These are phyloP conservation scores for Colletotrichum horii DNA, from an alignment of 2,329 filamentous ascomycete genomes.

Conservation along the genomic window DNA sequence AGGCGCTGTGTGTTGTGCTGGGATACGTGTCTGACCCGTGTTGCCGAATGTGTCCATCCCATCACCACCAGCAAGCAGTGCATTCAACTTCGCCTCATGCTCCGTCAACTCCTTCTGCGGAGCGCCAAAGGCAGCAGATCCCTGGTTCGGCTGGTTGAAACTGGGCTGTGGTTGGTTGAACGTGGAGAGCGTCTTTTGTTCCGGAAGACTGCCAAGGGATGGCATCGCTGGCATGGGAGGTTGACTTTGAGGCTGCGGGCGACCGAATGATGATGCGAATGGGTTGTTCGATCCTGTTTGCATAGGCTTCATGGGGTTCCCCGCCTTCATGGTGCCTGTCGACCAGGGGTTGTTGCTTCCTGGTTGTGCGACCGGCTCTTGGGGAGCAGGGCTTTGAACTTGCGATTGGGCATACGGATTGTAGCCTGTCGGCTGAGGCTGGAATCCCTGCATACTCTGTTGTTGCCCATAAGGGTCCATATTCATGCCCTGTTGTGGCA, in stretches of 20 bases:
- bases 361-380: slow-evolving; percentile 70
- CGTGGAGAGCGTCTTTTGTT: slow-evolving; percentile 77
- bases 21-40: slow-evolving; percentile 93
- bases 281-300: slow-evolving; percentile 98
- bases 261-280: slow-evolving; percentile 79
- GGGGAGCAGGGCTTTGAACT: slow-evolving; percentile 45
- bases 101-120: slow-evolving; percentile 63
- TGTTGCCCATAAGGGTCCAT: slow-evolving; percentile 74
- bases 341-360: slow-evolving; percentile 97
- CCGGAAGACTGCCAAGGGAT: slow-evolving; percentile 74
- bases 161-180: slow-evolving; percentile 51
- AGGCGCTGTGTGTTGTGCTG: slow-evolving; percentile 93
- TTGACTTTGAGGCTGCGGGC: slow-evolving; percentile 60
- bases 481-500: slow-evolving; percentile 66
- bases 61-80: slow-evolving; percentile 84
- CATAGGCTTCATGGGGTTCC: slow-evolving; percentile 73
- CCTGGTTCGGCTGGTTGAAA: slow-evolving; percentile 43
- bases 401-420: slow-evolving; percentile 57
- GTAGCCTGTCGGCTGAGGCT: slow-evolving; percentile 57
- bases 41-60: slow-evolving; percentile 98
- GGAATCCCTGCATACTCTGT: slow-evolving; percentile 47
- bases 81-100: slow-evolving; percentile 80
- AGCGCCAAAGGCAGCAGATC: slow-evolving; percentile 13
- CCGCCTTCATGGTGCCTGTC: slow-evolving; percentile 60
- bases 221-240: slow-evolving; percentile 59